Conservation (phyloP, 208 protist genomes). For the Trichomonas vaginalis region DNA sequence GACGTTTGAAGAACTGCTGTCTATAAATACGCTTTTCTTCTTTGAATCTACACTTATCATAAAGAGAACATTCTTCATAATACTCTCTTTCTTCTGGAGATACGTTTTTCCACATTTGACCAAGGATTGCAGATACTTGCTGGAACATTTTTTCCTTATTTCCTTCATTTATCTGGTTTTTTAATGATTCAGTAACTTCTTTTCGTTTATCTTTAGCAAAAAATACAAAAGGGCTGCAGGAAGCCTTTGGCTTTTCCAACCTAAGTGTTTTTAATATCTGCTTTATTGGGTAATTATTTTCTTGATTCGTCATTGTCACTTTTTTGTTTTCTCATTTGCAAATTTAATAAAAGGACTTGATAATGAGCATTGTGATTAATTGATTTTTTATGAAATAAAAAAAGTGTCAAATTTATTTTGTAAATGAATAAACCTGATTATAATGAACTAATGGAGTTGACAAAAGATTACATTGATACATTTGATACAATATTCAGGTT, state of each 20-base stretch:
- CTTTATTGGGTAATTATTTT: not conserved
- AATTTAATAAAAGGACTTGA: no score
- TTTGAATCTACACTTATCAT: slow-evolving; percentile 3
- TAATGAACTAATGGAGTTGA: no score
- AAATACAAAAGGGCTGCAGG: slow-evolving; percentile 11
- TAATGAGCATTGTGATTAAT: no score
- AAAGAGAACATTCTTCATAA: not conserved
- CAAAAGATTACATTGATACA: no score
- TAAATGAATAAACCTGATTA: no score
- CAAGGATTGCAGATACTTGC: not conserved
- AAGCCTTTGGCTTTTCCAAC: not conserved
- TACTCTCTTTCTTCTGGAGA: not conserved
- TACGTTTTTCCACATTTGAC: not conserved
- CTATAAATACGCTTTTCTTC: not conserved
- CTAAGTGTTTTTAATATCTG: not conserved
- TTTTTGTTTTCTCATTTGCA: no score
- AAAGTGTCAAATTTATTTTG: no score
- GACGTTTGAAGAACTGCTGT: not conserved
- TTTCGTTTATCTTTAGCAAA: not conserved
- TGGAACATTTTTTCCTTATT: not conserved
- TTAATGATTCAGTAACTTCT: not conserved
- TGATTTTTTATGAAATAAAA: no score
- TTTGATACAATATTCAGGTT: no score
- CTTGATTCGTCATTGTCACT: no score
- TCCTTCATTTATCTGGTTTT: not conserved